Base-by-base conservation (phyloP, 208 protist species). In the Leishmania major region DNA sequence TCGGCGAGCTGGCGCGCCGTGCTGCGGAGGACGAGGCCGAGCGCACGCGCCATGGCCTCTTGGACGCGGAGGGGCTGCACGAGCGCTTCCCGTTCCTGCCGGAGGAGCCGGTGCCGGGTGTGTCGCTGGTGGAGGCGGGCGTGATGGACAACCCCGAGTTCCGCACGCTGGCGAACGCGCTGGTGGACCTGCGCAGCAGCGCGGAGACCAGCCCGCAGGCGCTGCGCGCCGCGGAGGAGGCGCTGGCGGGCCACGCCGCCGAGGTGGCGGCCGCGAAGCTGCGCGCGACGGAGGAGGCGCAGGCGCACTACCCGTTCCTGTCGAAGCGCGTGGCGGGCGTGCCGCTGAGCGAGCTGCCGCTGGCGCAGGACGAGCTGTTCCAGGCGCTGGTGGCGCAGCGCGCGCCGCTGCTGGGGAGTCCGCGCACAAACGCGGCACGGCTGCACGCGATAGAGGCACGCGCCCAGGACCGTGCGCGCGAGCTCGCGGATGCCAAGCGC, bases 261-360 rank as follows among this genome's bases (percentile, higher is more conserved):
- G 76, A 89, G 77, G 79, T 89, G 22, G 86, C 72, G 28, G 31
- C 62, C 22, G 62, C 70, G 75, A 87, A 87, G 79, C 86, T 80
- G 80, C 74, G 70, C 74, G 84, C 87, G 13, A 79, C 84, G 37
- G 84, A 86, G 47, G 84, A 87, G 70, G 81, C 75, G 79, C 74
- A 87, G 80, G 73, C 64, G 83, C 76, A 87, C 77, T 92, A 91
- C 81, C 90, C 90, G 57, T 93, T 91, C 82, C 87, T 93, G 66
- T 59, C 77, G 28, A 60, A 72, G 72, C 86, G 88, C 60, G 81
- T 93, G 59, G 82, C 71, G 22, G 90, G 84, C 73, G 88, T 91
- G 66, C 74, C 87, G 55, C 72, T 93, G 57, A 76, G 80, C 71
- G 84, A 92, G 45, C 79, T 92, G 75, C 82, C 74, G 51, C 87